Evolutionary conservation across 2,329 filamentous ascomycete species (phyloP), one percentile per base, ranked within the genome.

Genomic region (Elsinoe arachidis): DNA sequence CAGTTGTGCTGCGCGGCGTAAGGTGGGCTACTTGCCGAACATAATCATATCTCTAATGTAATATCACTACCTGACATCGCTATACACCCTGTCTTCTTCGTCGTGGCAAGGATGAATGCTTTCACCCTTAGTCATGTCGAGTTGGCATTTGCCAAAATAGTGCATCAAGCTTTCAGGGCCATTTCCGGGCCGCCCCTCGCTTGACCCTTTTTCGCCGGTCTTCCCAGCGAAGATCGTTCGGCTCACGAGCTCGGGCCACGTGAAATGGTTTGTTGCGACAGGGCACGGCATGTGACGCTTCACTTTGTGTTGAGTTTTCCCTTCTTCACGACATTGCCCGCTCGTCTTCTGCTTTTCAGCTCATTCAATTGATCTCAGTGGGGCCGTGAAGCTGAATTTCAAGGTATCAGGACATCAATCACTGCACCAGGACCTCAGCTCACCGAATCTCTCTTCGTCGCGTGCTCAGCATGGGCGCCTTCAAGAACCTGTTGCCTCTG

Each of bases 401-500:
- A 9, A 30, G 26, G 5, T 5, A 30, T 9, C 26, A 30, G 26
- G 26, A 30, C 7, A 30, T 5, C 26, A 9, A 30, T n/a, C 2
- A 39, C 2, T 7, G n/a, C 11, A 19, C 12, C 19, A n/a, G 15
- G 12, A 14, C 23, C 23, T 21, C 19, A 26, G 15, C 30, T 19
- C 7, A 6, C 2, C 30, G 17, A 17, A 49, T 10, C 6, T 17
- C 17, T 3, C 49, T 11, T 3, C 19, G 41, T 56, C 41, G 54
- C 43, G 19, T 47, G 21, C 21, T 33, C 59, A 62, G n/a, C 43
- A 73, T 73, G 69, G 71, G 69, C 63, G 70, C 69, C 41, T 55
- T 69, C 15, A 59, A 69, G 19, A 75, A 86, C 66, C 70, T 90
- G 37, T 64, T 89, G 26, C 87, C 87, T 4, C 79, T 90, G 49